phyloP scores from a whole-genome alignment of 331 rosid species.

The Quercus phellos region DNA sequence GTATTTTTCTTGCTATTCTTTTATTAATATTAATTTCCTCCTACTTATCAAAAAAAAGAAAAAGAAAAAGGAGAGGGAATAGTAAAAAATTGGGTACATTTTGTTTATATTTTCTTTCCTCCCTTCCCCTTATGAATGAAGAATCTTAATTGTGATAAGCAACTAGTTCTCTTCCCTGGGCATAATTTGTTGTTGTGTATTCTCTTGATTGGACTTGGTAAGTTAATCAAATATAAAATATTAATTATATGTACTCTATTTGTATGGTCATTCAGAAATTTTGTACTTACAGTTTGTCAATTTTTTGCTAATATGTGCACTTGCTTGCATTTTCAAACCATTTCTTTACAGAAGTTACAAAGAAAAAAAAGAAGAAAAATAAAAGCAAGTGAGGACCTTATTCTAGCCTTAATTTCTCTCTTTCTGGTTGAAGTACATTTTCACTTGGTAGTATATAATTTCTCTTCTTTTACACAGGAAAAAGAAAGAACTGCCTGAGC shows the following conservation, averaged over 20 bases:
- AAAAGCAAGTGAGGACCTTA: conserved; percentile 75
- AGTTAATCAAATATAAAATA: background rate
- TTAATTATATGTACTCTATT: background rate
- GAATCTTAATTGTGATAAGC: background rate
- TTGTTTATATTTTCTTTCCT: background rate
- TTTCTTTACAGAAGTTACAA: conserved; percentile 48
- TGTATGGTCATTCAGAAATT: background rate
- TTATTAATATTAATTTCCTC: no score
- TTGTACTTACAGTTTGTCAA: background rate
- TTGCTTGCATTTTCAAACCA: background rate
- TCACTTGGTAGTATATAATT: conserved; percentile 11
- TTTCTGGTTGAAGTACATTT: conserved; percentile 1
- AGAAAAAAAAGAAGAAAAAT: conserved; percentile 91
- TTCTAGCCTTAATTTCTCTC: conserved; percentile 7
- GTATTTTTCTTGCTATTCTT: no score
- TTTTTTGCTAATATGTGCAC: background rate
- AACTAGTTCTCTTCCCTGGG: background rate
- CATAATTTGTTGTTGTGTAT: background rate
- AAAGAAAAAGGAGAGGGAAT: background rate
- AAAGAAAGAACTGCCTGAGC: conserved; percentile 52
- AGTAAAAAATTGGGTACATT: background rate
- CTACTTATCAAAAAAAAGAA: no score
- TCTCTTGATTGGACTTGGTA: background rate
- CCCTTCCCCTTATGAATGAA: background rate
- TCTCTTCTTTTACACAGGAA: conserved; percentile 47